Percentiles rank a stretch among this genome's conserved stretches.
Evolutionary conservation across 768 basidiomycete species (phyloP).

Genomic region (Neoboletus subvelutipes): DNA sequence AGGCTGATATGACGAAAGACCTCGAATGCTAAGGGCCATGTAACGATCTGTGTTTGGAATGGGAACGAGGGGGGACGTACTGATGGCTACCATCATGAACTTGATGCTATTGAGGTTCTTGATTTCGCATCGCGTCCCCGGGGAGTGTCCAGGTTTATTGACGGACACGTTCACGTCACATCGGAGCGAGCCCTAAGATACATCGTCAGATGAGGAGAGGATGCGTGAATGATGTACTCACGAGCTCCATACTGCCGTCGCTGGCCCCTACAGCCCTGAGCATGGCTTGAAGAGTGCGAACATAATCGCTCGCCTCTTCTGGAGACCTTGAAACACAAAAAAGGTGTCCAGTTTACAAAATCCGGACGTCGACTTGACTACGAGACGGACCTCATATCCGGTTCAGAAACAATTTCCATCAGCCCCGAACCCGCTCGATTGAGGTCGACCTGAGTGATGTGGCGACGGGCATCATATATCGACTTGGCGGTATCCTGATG

Average conservation of each 20-base stretch:
- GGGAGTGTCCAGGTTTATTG: constrained; percentile 58
- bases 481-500: constrained; percentile 92
- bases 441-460: constrained; percentile 70
- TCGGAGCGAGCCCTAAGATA: constrained; percentile 78
- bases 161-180: constrained; percentile 97
- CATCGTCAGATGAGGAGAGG: background rate
- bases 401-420: constrained; percentile 95
- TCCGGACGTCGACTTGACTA: background rate
- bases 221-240: constrained; percentile 30
- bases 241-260: constrained; percentile 97
- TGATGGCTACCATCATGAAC: constrained; percentile 81
- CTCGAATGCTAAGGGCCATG: constrained; percentile 62
- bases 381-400: constrained; percentile 67
- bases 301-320: constrained; percentile 88
- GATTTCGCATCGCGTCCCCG: constrained; percentile 88
- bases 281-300: constrained; percentile 76
- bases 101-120: constrained; percentile 94
- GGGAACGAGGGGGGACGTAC: constrained; percentile 43
- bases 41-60: background rate
- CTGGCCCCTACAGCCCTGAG: constrained; percentile 83
- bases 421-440: constrained; percentile 88
- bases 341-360: background rate
- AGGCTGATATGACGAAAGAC: constrained; percentile 73
- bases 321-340: constrained; percentile 50
- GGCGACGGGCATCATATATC: constrained; percentile 51